Conservation (phyloP, 306 rosid genomes). For the Citrullus amarus region DNA sequence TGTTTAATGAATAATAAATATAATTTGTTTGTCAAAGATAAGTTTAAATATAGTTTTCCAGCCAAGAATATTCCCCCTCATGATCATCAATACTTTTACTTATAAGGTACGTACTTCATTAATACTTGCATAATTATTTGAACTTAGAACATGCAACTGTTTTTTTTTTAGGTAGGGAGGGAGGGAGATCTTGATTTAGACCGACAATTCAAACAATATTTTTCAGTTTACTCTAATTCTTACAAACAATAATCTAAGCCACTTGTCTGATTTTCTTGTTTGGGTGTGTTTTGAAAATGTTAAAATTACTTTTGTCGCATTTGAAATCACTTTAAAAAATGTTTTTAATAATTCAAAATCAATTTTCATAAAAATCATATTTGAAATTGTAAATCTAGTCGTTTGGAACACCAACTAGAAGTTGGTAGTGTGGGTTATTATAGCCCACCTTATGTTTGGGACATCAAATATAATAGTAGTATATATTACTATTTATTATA, state of each 20-base stretch:
- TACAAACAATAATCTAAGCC: neutral
- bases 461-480: too few relatives aligned
- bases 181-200: neutral
- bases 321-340: too few relatives aligned
- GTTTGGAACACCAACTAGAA: too few relatives aligned
- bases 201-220: neutral
- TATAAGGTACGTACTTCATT: constrained; percentile 6
- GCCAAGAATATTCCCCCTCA: neutral
- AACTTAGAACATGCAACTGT: neutral
- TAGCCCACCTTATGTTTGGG: too few relatives aligned
- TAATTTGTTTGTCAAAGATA: neutral
- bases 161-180: neutral
- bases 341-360: too few relatives aligned
- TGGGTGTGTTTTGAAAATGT: too few relatives aligned
- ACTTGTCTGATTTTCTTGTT: too few relatives aligned
- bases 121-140: neutral
- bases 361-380: too few relatives aligned
- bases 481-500: too few relatives aligned
- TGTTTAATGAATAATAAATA: neutral
- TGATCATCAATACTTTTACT: neutral
- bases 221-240: neutral
- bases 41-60: neutral
- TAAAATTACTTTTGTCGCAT: too few relatives aligned
- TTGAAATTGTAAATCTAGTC: too few relatives aligned
- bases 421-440: too few relatives aligned